Base-by-base conservation (phyloP, 805 yeast genomes). In the Wickerhamomyces mucosus region DNA sequence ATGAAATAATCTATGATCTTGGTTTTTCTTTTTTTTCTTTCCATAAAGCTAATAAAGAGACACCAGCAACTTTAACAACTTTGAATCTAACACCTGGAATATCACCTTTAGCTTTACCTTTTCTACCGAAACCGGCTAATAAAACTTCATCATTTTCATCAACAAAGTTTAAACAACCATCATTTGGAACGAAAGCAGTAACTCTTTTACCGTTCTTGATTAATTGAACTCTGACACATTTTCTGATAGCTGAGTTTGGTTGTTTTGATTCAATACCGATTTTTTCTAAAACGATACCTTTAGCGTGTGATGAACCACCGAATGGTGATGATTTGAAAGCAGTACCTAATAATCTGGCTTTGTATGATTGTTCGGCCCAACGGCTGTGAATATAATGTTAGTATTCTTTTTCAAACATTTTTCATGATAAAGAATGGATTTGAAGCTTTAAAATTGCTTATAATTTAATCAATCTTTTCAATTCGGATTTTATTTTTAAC, bases 31-130 rank as follows among this genome's bases (percentile, higher is more conserved):
- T 92, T 96, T 92, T 92, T 79, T 94, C 98, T 79, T 89, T 92
- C 96, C 96, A 92, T 71, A 92, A 80, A 67, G 99, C 98, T 67
- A 88, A 78, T 70, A 92, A 79, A 58, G 98, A 92, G 61, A 94
- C 98, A 83, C 98, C 98, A 58, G 98, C 84, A 58, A 92, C 99
- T 79, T 92, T 92, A 67, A 92, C 99, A 67, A 92, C 99, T 84
- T 92, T 92, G 86, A 92, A 92, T 83, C 99, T 92, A 66, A 92
- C 99, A 85, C 99, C 99, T 70, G 98, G 98, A 65, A 92, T 89
- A 88, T 92, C 99, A 79, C 99, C 98, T 94, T 92, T 92, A 69
- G 98, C 98, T 80, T 92, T 92, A 78, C 98, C 98, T 80, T 95
- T 92, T 77, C 97, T 86, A 85, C 99, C 99, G 86, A 92, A 92